Conservation (phyloP, 176 grass and related monocot species). For the Cymbopogon citratus region DNA sequence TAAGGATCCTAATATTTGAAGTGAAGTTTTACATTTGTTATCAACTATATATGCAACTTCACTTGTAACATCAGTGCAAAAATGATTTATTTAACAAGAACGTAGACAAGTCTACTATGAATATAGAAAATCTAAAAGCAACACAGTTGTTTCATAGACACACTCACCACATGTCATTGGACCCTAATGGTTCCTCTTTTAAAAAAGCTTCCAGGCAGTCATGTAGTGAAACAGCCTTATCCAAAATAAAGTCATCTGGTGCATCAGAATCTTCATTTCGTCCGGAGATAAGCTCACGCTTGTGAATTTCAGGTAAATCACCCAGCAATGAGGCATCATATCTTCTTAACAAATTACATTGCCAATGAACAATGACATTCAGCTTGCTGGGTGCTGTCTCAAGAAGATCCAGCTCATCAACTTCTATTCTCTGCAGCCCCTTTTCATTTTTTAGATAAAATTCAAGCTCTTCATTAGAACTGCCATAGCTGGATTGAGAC, state of each 20-base stretch:
- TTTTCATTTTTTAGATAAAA: slow-evolving; percentile 76
- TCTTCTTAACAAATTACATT: slow-evolving; percentile 14
- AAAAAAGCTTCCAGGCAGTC: slow-evolving; percentile 86
- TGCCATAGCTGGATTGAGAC: too few species aligned
- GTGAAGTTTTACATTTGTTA: too few species aligned
- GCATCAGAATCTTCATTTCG: slow-evolving; percentile 61
- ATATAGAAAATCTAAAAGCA: slow-evolving; percentile 41
- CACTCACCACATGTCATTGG: slow-evolving; percentile 89
- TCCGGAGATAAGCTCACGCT: slow-evolving; percentile 57
- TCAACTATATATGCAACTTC: too few species aligned
- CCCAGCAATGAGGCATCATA: slow-evolving; percentile 46
- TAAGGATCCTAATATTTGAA: too few species aligned
- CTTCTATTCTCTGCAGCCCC: slow-evolving; percentile 56
- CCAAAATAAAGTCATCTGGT: slow-evolving; percentile 67
- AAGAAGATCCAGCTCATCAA: slow-evolving; percentile 30
- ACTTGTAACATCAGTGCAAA: too few species aligned
- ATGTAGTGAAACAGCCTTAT: too few species aligned
- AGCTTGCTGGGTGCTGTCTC: slow-evolving; percentile 43
- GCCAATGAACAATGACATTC: slow-evolving; percentile 63
- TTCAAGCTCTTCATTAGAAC: too few species aligned
- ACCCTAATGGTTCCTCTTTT: slow-evolving; percentile 81
- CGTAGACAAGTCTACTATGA: background rate
- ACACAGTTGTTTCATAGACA: slow-evolving; percentile 23
- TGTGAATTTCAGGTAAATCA: slow-evolving; percentile 68
- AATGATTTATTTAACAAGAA: background rate